Percentiles rank a stretch among this genome's conserved stretches.
Evolutionary conservation across 495 filamentous ascomycete species (phyloP).

Genomic region (Lepidopterella palustris): DNA sequence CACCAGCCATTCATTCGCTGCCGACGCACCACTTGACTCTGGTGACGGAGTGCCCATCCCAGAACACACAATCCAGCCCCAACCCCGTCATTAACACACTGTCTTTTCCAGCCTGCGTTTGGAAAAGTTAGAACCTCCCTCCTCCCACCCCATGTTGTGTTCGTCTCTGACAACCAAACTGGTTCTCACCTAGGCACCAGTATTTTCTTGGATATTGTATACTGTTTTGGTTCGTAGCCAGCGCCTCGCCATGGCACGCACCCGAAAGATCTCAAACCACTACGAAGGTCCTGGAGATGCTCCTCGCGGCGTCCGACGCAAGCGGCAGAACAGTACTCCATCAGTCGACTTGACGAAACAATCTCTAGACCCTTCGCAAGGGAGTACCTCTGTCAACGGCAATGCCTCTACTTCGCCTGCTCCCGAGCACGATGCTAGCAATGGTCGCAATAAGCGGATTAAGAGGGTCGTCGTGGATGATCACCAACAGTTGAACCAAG

Average conservation of each 20-base stretch:
- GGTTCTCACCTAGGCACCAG: neutral
- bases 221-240: neutral
- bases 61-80: neutral
- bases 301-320: neutral
- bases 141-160: neutral
- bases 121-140: no score
- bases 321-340: slow-evolving; percentile 1
- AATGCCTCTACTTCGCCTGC: slow-evolving; percentile 7
- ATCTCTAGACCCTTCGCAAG: neutral
- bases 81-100: neutral
- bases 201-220: neutral
- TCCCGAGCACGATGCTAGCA: neutral
- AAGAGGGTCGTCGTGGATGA: slow-evolving; percentile 10
- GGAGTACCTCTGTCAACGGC: slow-evolving; percentile 5
- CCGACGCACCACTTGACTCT: neutral
- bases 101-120: neutral
- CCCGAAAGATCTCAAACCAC: slow-evolving; percentile 8
- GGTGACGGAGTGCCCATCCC: neutral
- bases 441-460: slow-evolving; percentile 12
- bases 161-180: neutral
- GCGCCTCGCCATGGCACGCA: neutral
- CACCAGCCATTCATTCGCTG: neutral
- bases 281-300: slow-evolving; percentile 21
- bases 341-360: slow-evolving; percentile 1
- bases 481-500: slow-evolving; percentile 16